Evolutionary conservation across 352 stramenopile genomes (phyloP), one percentile per base, ranked within the genome.

Genomic region (Globisporangium heterothallicum): DNA sequence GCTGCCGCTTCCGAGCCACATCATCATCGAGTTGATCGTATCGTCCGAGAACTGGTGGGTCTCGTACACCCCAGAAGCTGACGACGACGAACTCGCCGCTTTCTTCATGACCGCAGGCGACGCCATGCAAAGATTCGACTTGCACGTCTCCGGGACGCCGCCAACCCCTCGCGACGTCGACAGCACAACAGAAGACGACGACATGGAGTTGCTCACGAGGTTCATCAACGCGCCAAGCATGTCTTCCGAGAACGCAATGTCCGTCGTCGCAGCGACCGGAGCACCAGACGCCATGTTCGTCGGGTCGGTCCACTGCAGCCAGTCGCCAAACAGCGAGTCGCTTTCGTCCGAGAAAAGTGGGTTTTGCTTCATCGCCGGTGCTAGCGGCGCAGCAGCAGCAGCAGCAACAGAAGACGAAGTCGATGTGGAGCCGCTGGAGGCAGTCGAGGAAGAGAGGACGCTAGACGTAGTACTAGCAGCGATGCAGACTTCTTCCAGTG

Each of bases 11-110:
- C 53, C 53, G 27, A 59, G 43, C 68, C 68, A 78, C 35, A 49
- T 50, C 66, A 78, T 62, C 55, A 79, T 64, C 35, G 54, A 54
- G 43, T 79, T 68, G 13, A 79, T 48, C 22, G 61, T 79, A 10
- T 79, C 70, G n/a, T 75, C 58, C 6, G 70, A 79, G 61, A 79
- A 79, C 51, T 79, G 66, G 19, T 68, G 64, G 18, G 59, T 70
- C 51, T 81, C 68, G 32, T 72, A 55, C 43, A 78, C 50, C 8
- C 57, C 60, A 6, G 61, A 55, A 4, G 41, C 21, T 18, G 47
- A 30, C 18, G 53, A 47, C n/a, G 25, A 9, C 32, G 43, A 13
- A 46, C 29, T 21, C 22, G 43, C 29, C 34, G 19, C 41, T 43
- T 21, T 61, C 61, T 49, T 41, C 30, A 29, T 46, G n/a, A n/a